These are phyloP conservation scores for Epichloe gansuensis DNA, from an alignment of 2,329 filamentous ascomycete genomes.

Conservation along the genomic window DNA sequence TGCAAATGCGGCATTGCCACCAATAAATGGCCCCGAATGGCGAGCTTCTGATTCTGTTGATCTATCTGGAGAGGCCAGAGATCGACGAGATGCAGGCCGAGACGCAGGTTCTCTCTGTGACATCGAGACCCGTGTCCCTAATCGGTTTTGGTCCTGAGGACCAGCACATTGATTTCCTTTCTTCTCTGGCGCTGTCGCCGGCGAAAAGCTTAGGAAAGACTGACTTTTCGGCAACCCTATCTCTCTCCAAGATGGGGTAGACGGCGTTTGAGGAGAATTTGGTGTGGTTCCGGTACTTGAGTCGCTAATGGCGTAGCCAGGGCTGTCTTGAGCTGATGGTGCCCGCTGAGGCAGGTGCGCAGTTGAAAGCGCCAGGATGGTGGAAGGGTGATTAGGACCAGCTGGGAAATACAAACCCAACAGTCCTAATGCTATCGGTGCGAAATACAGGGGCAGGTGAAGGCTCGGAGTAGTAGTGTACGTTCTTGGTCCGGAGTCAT, in stretches of 20 bases:
- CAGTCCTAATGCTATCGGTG: conserved; percentile 16
- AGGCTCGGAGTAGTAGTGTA: not conserved
- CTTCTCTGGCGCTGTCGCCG: conserved; percentile 11
- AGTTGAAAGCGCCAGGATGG: conserved; percentile 23
- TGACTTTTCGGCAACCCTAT: conserved; percentile 13
- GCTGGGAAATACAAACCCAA: conserved; percentile 23
- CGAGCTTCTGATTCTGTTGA: conserved; percentile 18
- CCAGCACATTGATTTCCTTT: conserved; percentile 43
- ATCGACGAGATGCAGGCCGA: conserved; percentile 41
- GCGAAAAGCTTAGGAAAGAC: conserved; percentile 12
- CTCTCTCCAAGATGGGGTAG: conserved; percentile 20
- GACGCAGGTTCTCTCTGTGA: conserved; percentile 47
- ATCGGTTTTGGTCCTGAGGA: conserved; percentile 36
- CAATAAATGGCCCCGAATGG: conserved; percentile 11
- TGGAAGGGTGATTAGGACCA: conserved; percentile 15
- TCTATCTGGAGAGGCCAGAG: conserved; percentile 31
- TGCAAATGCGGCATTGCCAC: conserved; percentile 14
- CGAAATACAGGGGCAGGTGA: conserved; percentile 1
- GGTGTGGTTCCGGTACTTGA: conserved; percentile 20
- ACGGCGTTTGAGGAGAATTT: conserved; percentile 23
- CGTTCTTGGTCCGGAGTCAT: not conserved
- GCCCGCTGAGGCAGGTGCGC: conserved; percentile 24
- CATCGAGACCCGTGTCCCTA: conserved; percentile 51
- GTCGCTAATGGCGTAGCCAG: conserved; percentile 19
- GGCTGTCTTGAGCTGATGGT: conserved; percentile 18